Evolutionary conservation across 2,329 filamentous ascomycete genomes (phyloP), one percentile per base, ranked within the genome.

Genomic region (Lanzia echinophila): DNA sequence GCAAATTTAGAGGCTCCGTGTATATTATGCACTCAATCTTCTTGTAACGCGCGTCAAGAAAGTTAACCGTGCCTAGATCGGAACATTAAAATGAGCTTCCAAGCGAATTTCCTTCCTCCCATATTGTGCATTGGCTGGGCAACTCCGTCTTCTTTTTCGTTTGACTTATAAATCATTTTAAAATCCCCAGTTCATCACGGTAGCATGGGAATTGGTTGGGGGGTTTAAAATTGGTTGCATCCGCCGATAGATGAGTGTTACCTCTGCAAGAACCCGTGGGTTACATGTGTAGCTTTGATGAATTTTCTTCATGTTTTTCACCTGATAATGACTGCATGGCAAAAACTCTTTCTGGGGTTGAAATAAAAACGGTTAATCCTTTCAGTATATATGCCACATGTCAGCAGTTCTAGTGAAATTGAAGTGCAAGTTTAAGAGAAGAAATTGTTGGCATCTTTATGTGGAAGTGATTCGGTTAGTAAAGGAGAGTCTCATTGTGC

Each of bases 11-110:
- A 53, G 59, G 56, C 49, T 60, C 54, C 57, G 60, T 65, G 61
- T 64, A 64, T 52, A 55, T 64, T 63, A 62, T 58, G 57, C 58
- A 58, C 48, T 38, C 19, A 43, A 45, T 54, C 54, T 58, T 57
- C 38, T 54, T 55, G 57, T 59, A 56, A 47, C 42, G 28, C 56
- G 50, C 56, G 58, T 57, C 53, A 56, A 60, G 57, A 53, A 53
- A 28, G 39, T 48, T 36, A 48, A 57, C 45, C 47, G 34, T 41
- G 38, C 38, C 45, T 31, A 38, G 17, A 50, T 50, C 47, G 50
- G 33, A 52, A 22, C 38, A 34, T 34, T 24, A 39, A 12, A 34
- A 34, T 2, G 19, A 47, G 28, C 17, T 39, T 46, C 24, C 17
- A 41, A 44, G 19, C 20, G 19, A 10, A 22, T 28, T 28, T 44